A percentile compares a stretch with the other conserved stretches of the same genome.
Evolutionary conservation across 2,329 filamentous ascomycete genomes (phyloP).

Genomic region (Fusarium sp.): DNA sequence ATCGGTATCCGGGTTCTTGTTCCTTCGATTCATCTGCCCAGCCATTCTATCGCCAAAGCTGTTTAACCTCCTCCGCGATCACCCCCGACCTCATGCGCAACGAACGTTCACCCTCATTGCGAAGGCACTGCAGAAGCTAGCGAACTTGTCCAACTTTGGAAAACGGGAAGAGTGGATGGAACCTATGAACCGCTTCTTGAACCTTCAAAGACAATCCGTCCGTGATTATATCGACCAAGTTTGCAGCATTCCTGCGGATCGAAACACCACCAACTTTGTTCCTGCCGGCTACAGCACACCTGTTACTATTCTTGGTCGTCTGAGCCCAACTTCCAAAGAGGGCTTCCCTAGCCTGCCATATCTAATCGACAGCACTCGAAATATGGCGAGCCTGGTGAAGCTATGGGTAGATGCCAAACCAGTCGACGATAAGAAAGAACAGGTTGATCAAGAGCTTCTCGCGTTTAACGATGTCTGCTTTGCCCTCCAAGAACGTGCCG

Average conservation of each 20-base stretch:
- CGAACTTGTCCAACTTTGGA: conserved; percentile 90
- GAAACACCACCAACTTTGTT: conserved; percentile 69
- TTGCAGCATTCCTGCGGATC: conserved; percentile 82
- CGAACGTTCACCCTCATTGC: conserved; percentile 91
- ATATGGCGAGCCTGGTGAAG: conserved; percentile 84
- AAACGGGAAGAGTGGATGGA: conserved; percentile 99
- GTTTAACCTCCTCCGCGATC: conserved; percentile 85
- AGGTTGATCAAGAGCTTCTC: conserved; percentile 62
- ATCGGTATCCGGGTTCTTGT: conserved; percentile 93
- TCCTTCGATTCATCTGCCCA: conserved; percentile 93
- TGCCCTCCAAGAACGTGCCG: conserved; percentile 61
- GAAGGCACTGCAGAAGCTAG: conserved; percentile 89
- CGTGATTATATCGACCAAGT: conserved; percentile 89
- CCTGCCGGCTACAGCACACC: conserved; percentile 93
- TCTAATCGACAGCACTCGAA: conserved; percentile 87
- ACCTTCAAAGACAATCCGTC: conserved; percentile 79
- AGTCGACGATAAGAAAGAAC: conserved; percentile 49
- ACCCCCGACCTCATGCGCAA: conserved; percentile 84
- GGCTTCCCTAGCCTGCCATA: conserved; percentile 94
- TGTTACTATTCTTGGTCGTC: conserved; percentile 84
- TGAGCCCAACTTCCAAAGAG: conserved; percentile 84
- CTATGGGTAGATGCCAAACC: conserved; percentile 75
- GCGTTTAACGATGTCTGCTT: conserved; percentile 65
- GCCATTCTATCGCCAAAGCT: conserved; percentile 96
- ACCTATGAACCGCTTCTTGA: conserved; percentile 92